Percentiles rank a stretch among this genome's conserved stretches.
These are phyloP conservation scores for Trametes meyenii DNA, from an alignment of 768 basidiomycete genomes.

Conservation along the genomic window DNA sequence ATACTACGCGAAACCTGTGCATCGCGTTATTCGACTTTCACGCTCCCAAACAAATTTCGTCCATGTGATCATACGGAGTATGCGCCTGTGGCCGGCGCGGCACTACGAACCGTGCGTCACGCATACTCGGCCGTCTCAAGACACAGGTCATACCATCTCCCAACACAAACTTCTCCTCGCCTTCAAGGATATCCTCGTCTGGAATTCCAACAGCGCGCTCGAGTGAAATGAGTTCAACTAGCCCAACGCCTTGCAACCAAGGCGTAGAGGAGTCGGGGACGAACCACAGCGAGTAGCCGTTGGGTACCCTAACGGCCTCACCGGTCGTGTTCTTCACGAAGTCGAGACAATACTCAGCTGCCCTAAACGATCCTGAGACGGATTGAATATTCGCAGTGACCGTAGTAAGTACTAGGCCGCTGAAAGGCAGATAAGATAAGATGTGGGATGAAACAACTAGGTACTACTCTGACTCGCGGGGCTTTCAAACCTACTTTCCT, in stretches of 20 bases:
- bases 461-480: too few species aligned
- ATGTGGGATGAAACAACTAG: too few species aligned
- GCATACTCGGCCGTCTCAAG: background rate
- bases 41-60: background rate
- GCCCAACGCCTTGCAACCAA: background rate
- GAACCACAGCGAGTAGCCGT: background rate
- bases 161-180: conserved; percentile 4
- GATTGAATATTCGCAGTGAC: too few species aligned
- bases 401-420: too few species aligned
- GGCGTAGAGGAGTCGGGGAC: background rate
- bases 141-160: conserved; percentile 3
- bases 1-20: too few species aligned
- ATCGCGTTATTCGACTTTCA: too few species aligned
- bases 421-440: too few species aligned
- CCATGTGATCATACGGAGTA: background rate
- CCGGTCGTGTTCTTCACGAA: background rate
- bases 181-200: background rate
- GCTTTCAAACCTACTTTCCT: too few species aligned
- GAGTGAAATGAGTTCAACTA: background rate
- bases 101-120: background rate
- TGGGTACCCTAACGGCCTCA: background rate
- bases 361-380: background rate
- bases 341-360: background rate
- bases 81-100: background rate
- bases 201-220: background rate